Conservation (phyloP, 2,329 filamentous ascomycete species). For the Botryosphaeria dothidea region DNA sequence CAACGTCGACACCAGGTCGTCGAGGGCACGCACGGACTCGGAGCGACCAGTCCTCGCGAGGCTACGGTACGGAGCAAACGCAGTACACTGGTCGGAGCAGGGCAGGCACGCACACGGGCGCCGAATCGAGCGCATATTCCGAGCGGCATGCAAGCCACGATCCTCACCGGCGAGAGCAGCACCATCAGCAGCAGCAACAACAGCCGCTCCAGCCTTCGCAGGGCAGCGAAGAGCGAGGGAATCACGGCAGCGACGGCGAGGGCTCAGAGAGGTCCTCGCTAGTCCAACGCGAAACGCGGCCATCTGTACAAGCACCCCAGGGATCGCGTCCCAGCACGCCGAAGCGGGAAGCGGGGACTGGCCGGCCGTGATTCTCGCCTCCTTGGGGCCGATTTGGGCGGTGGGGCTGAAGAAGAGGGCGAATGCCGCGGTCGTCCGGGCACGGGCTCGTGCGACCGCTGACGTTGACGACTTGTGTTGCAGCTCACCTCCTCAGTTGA, state of each 20-base stretch:
- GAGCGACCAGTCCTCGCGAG: slow-evolving; percentile 17
- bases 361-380: slow-evolving; percentile 1
- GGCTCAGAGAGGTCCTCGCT: slow-evolving; percentile 10
- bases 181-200: not conserved
- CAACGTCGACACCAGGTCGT: slow-evolving; percentile 17
- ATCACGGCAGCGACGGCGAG: slow-evolving; percentile 4
- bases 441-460: slow-evolving; percentile 10
- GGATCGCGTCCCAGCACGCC: slow-evolving; percentile 15
- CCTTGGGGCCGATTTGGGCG: not conserved
- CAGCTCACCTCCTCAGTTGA: slow-evolving; percentile 1
- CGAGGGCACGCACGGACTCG: slow-evolving; percentile 19
- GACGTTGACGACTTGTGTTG: slow-evolving; percentile 8
- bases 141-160: slow-evolving; percentile 18
- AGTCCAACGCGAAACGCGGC: slow-evolving; percentile 14
- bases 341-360: slow-evolving; percentile 12
- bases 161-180: slow-evolving; percentile 4
- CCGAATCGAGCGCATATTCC: slow-evolving; percentile 16
- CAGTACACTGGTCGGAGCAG: slow-evolving; percentile 16
- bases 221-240: not conserved
- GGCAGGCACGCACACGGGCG: slow-evolving; percentile 15
- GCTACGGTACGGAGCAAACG: slow-evolving; percentile 3
- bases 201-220: slow-evolving; percentile 2
- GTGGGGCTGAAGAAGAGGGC: not conserved
- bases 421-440: not conserved
- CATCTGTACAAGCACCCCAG: slow-evolving; percentile 11